phyloP scores from a whole-genome alignment of 371 early-diverging fungal species.

The Agmasoma carcini region DNA sequence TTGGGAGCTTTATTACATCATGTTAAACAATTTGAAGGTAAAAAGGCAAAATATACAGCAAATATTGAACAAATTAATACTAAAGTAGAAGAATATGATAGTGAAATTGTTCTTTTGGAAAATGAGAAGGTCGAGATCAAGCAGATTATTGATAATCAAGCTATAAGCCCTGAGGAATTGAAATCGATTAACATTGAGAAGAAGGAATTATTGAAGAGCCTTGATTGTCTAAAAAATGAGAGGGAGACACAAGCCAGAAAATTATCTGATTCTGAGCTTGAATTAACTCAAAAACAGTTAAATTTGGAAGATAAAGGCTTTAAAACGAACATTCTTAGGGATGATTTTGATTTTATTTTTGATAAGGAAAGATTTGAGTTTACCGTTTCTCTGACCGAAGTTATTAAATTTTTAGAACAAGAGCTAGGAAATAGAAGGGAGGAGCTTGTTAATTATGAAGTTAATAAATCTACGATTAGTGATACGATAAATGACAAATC shows the following conservation, averaged over 20 bases:
- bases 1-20: conserved; percentile 37
- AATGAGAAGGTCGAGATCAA: conserved; percentile 50
- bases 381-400: neutral
- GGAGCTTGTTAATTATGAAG: conserved; percentile 8
- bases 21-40: conserved; percentile 42
- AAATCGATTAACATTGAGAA: conserved; percentile 63
- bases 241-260: conserved; percentile 34
- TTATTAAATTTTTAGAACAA: conserved; percentile 23
- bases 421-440: conserved; percentile 20
- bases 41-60: conserved; percentile 43
- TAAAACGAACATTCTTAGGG: conserved; percentile 36
- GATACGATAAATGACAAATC: conserved; percentile 25
- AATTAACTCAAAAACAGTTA: conserved; percentile 17
- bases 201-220: conserved; percentile 38
- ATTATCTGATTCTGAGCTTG: conserved; percentile 18
- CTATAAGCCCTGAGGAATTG: conserved; percentile 62
- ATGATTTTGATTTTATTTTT: conserved; percentile 16
- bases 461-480: conserved; percentile 16
- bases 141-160: conserved; percentile 58
- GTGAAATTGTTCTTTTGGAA: conserved; percentile 13
- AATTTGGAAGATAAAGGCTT: conserved; percentile 38
- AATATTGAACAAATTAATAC: conserved; percentile 31
- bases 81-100: conserved; percentile 34
- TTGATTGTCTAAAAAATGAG: conserved; percentile 50
- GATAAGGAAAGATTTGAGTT: conserved; percentile 12